Evolutionary conservation across 768 basidiomycete species (phyloP), one percentile per base, ranked within the genome.

Genomic region (Neoboletus subvelutipes): DNA sequence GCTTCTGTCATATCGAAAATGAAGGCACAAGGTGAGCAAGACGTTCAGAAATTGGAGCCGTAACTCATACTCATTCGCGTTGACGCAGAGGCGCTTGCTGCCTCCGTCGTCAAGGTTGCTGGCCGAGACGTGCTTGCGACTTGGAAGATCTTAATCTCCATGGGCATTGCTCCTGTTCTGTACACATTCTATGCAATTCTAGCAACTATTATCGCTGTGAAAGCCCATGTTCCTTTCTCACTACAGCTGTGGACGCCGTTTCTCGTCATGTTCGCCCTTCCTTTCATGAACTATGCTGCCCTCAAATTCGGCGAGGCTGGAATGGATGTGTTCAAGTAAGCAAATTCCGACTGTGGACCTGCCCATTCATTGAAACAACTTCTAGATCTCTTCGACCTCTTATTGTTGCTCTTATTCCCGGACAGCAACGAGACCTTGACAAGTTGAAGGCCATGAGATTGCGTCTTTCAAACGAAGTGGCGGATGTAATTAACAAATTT

Each of bases 281-380:
- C 96, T 15, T 84, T 92, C 71, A 88, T 96, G 78, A 94, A 91
- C 54, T 92, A 89, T 66, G 92, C 93, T 6, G 92, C 96, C 7
- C 81, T 98, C 51, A 96, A 97, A 72, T 98, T 98, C 66, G 96
- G 96, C 42, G 96, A 98, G 71, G 96, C 95, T 34, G 96, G 95
- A 24, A 88, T 97, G 85, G 96, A 98, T 66, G 94, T 98, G 28
- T 79, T 94, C 52, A 98, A 98, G 94, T 95, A 64, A 63, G 89
- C 75, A n/a, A 48, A 47, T 33, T n/a, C 20, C 11, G 50, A 50
- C 43, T 48, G 18, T 34, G 20, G 50, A 29, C 29, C 36, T 17
- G 33, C 46, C 31, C 49, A 50, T 51, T 55, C 11, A 48, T 59
- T 48, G 53, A 64, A 12, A 53, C 58, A 26, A 12, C 52, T n/a